Evolutionary conservation across 2,329 filamentous ascomycete species (phyloP), one percentile per base, ranked within the genome.

Genomic region (Nigrospora osmanthi): DNA sequence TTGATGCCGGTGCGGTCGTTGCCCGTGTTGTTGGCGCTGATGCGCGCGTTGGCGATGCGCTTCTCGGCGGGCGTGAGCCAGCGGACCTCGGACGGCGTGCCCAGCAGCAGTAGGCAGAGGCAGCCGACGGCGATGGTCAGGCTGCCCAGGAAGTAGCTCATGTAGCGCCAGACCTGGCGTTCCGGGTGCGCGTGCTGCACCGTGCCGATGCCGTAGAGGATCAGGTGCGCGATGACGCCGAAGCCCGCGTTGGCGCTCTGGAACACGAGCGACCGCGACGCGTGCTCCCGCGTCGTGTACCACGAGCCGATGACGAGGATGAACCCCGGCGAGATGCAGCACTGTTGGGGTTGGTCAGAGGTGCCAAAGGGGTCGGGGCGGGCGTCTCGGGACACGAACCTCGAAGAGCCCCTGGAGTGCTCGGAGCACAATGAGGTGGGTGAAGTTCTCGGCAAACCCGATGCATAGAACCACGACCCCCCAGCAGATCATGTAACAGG

Each of bases 211-310:
- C 58, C 63, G 45, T 66, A 67, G 6, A 67, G 56, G 23, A 64
- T 58, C 35, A 67, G 47, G 23, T 52, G 58, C 9, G 63, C 53
- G 37, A 67, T 62, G 35, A 65, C 52, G 4, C 62, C 59, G 41
- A 67, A 66, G 3, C 63, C 63, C 6, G 63, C 65, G 15, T 66
- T 65, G 42, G 62, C 60, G 46, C 58, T 63, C 53, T 64, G 61
- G 48, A 64, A 64, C 31, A 64, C 58, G 11, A 65, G 57, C 0
- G 61, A 57, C 6, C 63, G 54, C 2, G 59, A 64, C 1, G 62
- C 54, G 40, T 66, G 63, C 53, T 67, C 64, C 16, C 62, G 57
- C 4, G 63, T 66, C 14, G 59, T 65, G 47, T 67, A 67, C 62
- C 61, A 65, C 23, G 49, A 55, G 17, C 63, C 64, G 10, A 66